Percentiles rank a stretch among this genome's conserved stretches.
Evolutionary conservation across 2,329 filamentous ascomycete species (phyloP).

Genomic region (Curvularia sp.): DNA sequence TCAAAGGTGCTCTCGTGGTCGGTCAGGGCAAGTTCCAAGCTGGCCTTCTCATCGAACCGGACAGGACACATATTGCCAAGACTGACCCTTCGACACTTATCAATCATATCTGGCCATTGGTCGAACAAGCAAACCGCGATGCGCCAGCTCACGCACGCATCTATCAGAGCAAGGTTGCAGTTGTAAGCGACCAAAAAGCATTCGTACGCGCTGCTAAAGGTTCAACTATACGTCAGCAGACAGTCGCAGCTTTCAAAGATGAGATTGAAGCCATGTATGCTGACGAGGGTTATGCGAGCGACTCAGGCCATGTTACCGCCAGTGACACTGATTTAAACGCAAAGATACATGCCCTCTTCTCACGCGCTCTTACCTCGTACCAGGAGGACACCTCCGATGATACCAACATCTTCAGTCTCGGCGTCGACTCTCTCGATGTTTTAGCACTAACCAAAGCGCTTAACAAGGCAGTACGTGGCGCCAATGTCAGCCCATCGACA

Average conservation of each 20-base stretch:
- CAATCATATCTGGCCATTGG: conserved; percentile 32
- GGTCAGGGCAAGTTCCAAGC: conserved; percentile 31
- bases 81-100: conserved; percentile 17
- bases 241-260: conserved; percentile 26
- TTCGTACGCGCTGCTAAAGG: conserved; percentile 37
- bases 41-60: conserved; percentile 33
- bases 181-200: conserved; percentile 21
- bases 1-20: conserved; percentile 29
- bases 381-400: neutral
- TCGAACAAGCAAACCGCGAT: conserved; percentile 31
- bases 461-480: conserved; percentile 3
- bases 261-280: conserved; percentile 36
- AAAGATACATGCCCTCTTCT: neutral
- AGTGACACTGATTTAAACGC: neutral
- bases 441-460: conserved; percentile 9
- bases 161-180: conserved; percentile 19
- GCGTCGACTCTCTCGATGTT: conserved; percentile 7
- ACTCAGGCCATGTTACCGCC: neutral
- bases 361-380: neutral
- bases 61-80: conserved; percentile 1
- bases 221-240: conserved; percentile 32
- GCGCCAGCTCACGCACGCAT: conserved; percentile 37
- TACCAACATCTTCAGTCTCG: conserved; percentile 6
- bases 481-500: neutral
- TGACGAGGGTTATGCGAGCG: conserved; percentile 12